phyloP scores from a whole-genome alignment of 805 yeast genomes.

The Lipomyces orientalis region DNA sequence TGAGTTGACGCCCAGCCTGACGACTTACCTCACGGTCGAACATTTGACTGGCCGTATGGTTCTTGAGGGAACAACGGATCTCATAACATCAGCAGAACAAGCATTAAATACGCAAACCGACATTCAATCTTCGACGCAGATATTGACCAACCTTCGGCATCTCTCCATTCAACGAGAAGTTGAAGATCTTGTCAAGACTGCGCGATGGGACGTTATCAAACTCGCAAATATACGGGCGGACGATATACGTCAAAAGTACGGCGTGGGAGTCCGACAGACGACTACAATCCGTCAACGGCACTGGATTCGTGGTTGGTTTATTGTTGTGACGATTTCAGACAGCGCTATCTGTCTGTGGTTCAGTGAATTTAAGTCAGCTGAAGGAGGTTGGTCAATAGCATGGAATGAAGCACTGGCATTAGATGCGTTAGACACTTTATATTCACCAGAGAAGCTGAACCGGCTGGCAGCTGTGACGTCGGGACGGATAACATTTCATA shows the following conservation, averaged over 20 bases:
- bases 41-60: constrained; percentile 35
- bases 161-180: constrained; percentile 33
- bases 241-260: constrained; percentile 33
- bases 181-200: constrained; percentile 20
- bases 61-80: constrained; percentile 26
- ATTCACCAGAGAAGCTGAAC: constrained; percentile 21
- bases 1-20: constrained; percentile 27
- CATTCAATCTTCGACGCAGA: constrained; percentile 21
- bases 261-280: constrained; percentile 25
- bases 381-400: constrained; percentile 36
- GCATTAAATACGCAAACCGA: constrained; percentile 29
- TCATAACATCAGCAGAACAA: constrained; percentile 31
- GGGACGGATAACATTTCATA: constrained; percentile 28
- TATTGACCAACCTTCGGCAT: constrained; percentile 28
- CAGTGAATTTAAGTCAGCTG: constrained; percentile 29
- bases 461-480: constrained; percentile 25
- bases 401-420: constrained; percentile 29
- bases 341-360: constrained; percentile 25
- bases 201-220: constrained; percentile 35
- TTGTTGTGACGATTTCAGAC: constrained; percentile 30
- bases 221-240: constrained; percentile 33
- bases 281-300: constrained; percentile 25
- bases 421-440: constrained; percentile 24
- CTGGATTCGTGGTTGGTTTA: constrained; percentile 37
- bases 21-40: constrained; percentile 34